A percentile compares a stretch with the other conserved stretches of the same genome.
Conservation (phyloP, 129 eudicot species). For the Centella asiatica region DNA sequence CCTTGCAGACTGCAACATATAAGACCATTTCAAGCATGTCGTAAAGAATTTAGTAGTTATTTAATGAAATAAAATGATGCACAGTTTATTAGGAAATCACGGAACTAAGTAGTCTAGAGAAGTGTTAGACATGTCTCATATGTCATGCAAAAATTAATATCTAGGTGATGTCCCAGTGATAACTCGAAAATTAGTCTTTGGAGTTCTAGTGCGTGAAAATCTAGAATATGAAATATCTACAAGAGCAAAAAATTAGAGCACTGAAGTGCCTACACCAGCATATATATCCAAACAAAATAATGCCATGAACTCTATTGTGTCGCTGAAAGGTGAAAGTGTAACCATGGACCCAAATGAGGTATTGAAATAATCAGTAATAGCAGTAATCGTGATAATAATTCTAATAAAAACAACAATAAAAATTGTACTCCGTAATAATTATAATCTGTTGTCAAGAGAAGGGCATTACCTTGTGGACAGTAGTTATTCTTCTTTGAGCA, state of each 20-base stretch:
- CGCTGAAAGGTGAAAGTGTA: too few relatives aligned
- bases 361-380: too few relatives aligned
- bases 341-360: too few relatives aligned
- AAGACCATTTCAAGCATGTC: constrained; percentile 7
- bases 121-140: not conserved
- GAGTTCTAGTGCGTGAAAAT: not conserved
- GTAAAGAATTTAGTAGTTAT: not conserved
- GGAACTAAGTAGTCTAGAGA: constrained; percentile 6
- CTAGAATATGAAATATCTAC: too few relatives aligned
- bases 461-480: constrained; percentile 53
- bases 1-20: constrained; percentile 57
- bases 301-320: too few relatives aligned
- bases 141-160: not conserved
- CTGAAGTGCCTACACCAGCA: too few relatives aligned
- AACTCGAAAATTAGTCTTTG: not conserved
- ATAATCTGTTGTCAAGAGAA: constrained; percentile 5
- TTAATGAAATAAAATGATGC: not conserved
- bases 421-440: not conserved
- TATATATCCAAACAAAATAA: too few relatives aligned
- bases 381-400: too few relatives aligned
- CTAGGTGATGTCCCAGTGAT: too few relatives aligned
- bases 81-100: not conserved
- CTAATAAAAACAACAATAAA: too few relatives aligned
- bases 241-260: too few relatives aligned
- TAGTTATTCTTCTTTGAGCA: constrained; percentile 46